Evolutionary conservation across 1,139 yeast genomes (phyloP), one percentile per base, ranked within the genome.

Genomic region (Geotrichum candidum): DNA sequence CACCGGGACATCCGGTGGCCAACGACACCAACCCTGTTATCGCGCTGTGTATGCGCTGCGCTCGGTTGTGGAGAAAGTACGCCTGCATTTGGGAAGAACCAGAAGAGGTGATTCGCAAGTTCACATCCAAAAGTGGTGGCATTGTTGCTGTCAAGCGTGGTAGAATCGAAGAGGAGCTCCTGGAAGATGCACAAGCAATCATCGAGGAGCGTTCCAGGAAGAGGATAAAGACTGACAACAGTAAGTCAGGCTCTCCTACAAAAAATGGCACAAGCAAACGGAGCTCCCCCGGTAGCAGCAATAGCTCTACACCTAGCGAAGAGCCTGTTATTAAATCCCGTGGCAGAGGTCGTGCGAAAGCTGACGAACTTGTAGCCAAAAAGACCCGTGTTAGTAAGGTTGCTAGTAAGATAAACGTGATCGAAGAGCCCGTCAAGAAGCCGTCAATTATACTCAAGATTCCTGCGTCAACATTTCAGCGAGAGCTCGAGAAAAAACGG

Each of bases 31-130:
- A 72, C 31, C 73, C 74, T 1, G 65, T 80, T 0, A 72, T 78
- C 11, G 97, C 91, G 0, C 76, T 94, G 22, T 94, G 99, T 72
- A 76, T 82, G 56, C 79, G 98, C 61, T 94, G 99, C 77, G 97
- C 97, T 0, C 80, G 87, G 63, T 73, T 94, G 52, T 94, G 99
- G 99, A 80, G 97, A 71, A 78, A 95, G 53, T 94, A 94, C 72
- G 97, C 92, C 0, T 86, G 89, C 0, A 79, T 80, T n/a, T 94
- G 99, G 98, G 91, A 86, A 67, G 84, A 84, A 56, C 96, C 97
- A 0, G 71, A 77, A 29, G 94, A 87, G 63, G 85, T 90, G 0
- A 76, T 84, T 56, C 82, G 80, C 70, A 85, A 82, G 63, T 15
- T 51, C 4, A 27, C 59, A 27, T 18, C 25, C 25, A 46, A 41